phyloP scores from a whole-genome alignment of 352 stramenopile species.

The Globisporangium megalacanthum region DNA sequence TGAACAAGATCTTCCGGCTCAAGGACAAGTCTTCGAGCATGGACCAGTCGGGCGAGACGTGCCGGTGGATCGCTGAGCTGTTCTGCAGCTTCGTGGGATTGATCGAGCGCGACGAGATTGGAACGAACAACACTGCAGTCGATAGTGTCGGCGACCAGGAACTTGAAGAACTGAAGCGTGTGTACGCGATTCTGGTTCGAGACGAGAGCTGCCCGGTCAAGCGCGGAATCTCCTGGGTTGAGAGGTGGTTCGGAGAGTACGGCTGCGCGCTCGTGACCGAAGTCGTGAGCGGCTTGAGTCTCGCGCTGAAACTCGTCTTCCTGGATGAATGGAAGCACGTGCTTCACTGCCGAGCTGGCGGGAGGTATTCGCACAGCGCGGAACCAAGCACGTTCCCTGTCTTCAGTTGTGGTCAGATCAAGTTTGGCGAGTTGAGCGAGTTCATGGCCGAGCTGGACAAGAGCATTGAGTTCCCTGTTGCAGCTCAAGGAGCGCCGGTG shows the following conservation, averaged over 20 bases:
- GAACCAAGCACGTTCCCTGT: slow-evolving; percentile 20
- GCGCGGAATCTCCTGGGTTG: background rate
- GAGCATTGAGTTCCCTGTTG: background rate
- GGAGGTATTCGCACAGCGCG: slow-evolving; percentile 28
- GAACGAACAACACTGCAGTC: no score
- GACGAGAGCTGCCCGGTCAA: background rate
- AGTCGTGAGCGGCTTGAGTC: background rate
- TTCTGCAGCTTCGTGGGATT: no score
- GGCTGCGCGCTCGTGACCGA: background rate
- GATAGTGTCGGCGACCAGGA: background rate
- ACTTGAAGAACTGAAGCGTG: background rate
- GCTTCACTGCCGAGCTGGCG: slow-evolving; percentile 22
- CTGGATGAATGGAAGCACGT: slow-evolving; percentile 5
- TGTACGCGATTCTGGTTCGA: background rate
- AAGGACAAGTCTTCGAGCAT: no score
- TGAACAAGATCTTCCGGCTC: no score
- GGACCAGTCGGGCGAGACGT: no score
- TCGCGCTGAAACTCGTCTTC: slow-evolving; percentile 2
- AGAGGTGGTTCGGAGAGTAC: background rate
- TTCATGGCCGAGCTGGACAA: background rate
- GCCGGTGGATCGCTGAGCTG: no score
- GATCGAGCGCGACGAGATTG: no score
- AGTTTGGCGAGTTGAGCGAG: background rate
- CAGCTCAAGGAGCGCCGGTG: background rate
- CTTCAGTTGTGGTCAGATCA: slow-evolving; percentile 25